Percentiles rank a stretch among this genome's conserved stretches.
Evolutionary conservation across 1,139 yeast genomes (phyloP).

Genomic region (Fermentozyma sake): DNA sequence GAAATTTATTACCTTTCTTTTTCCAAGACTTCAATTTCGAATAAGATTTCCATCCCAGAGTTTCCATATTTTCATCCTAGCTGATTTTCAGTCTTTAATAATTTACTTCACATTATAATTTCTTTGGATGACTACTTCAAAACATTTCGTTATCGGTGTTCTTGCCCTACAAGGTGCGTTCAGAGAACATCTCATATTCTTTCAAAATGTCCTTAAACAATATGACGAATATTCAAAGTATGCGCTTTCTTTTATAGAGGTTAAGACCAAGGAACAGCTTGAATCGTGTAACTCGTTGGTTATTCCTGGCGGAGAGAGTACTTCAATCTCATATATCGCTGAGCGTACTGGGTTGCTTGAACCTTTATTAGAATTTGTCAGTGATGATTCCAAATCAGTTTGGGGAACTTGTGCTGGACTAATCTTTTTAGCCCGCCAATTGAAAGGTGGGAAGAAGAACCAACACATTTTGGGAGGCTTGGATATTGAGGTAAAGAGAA

Average conservation of each 20-base stretch:
- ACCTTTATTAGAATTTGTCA: constrained; percentile 52
- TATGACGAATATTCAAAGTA: constrained; percentile 14
- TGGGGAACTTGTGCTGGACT: constrained; percentile 93
- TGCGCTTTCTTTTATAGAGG: constrained; percentile 41
- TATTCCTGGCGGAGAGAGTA: constrained; percentile 82
- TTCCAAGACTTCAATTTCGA: no score
- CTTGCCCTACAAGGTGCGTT: constrained; percentile 82
- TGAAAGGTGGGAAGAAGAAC: constrained; percentile 52
- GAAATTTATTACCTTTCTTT: no score
- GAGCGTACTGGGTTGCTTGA: constrained; percentile 57
- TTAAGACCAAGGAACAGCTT: constrained; percentile 51
- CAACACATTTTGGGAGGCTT: constrained; percentile 65
- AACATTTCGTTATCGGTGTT: constrained; percentile 50
- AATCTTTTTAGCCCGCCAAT: constrained; percentile 57
- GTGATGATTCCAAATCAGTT: constrained; percentile 45
- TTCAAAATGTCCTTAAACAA: constrained; percentile 33
- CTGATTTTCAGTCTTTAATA: no score
- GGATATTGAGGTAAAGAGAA: constrained; percentile 60
- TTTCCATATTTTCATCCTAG: no score
- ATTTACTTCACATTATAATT: no score
- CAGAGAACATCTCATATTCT: constrained; percentile 59
- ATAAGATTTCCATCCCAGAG: no score
- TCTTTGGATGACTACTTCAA: constrained; percentile 7
- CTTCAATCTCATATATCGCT: constrained; percentile 70
- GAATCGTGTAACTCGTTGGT: constrained; percentile 54